phyloP scores from a whole-genome alignment of 2,329 filamentous ascomycete genomes.

The Diaporthe citriasiana region DNA sequence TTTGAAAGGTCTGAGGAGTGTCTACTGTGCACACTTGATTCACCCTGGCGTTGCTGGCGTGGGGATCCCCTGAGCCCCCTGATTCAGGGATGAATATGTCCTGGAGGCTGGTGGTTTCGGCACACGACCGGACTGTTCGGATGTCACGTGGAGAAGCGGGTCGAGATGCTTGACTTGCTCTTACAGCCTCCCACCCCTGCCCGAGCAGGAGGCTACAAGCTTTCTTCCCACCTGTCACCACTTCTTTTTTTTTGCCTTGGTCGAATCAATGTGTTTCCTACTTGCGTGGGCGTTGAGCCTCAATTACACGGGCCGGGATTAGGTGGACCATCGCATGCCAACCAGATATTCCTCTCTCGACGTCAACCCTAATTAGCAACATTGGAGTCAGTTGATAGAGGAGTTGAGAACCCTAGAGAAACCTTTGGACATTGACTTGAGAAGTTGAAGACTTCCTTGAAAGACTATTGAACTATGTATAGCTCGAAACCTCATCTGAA shows the following conservation, averaged over 20 bases:
- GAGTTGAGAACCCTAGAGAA: no score
- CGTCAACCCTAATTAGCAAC: background rate
- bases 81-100: conserved; percentile 16
- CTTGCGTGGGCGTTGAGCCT: conserved; percentile 5
- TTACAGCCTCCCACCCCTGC: conserved; percentile 6
- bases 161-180: conserved; percentile 9
- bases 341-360: background rate
- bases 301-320: background rate
- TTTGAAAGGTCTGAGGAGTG: background rate
- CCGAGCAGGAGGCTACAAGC: background rate
- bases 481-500: background rate
- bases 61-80: conserved; percentile 15
- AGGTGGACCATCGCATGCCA: background rate
- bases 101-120: background rate
- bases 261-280: background rate
- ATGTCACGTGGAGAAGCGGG: conserved; percentile 23
- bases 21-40: background rate
- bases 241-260: background rate
- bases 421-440: no score
- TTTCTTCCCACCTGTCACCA: background rate
- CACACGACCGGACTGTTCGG: conserved; percentile 17
- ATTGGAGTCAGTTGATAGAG: no score
- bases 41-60: background rate
- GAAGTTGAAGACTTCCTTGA: no score
- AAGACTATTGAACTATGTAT: background rate